These are phyloP conservation scores for Axilococcus clingmanii DNA, from an alignment of 139 green algal species.

Conservation along the genomic window DNA sequence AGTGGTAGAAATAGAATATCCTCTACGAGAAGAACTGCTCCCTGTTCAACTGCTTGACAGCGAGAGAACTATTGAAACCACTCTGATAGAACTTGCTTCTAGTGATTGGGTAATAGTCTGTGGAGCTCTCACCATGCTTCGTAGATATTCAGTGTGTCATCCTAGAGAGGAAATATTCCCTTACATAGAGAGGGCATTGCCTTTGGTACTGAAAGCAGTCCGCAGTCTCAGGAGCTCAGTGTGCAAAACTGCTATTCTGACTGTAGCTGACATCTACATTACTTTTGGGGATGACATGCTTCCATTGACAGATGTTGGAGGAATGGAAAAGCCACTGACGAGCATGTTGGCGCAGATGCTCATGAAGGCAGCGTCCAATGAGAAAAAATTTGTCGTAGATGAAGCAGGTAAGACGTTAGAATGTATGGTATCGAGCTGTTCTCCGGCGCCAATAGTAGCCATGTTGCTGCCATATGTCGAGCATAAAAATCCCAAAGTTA, in stretches of 20 bases:
- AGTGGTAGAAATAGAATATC: slow-evolving; percentile 34
- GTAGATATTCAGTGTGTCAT: slow-evolving; percentile 23
- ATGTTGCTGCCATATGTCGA: slow-evolving; percentile 43
- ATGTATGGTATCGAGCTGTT: slow-evolving; percentile 10
- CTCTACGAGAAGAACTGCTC: slow-evolving; percentile 13
- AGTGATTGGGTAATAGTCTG: slow-evolving; percentile 23
- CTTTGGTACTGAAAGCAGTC: slow-evolving; percentile 35
- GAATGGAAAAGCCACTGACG: slow-evolving; percentile 18
- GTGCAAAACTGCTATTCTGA: slow-evolving; percentile 47
- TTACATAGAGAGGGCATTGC: slow-evolving; percentile 21
- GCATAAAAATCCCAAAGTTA: slow-evolving; percentile 44
- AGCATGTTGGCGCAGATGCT: slow-evolving; percentile 47
- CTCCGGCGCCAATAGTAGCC: slow-evolving; percentile 5
- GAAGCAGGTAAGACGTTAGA: slow-evolving; percentile 29
- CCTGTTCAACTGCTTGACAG: slow-evolving; percentile 5
- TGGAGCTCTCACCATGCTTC: slow-evolving; percentile 19
- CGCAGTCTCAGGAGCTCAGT: slow-evolving; percentile 45
- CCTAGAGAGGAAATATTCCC: too few relatives aligned
- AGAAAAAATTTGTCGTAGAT: slow-evolving; percentile 61
- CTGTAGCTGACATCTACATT: slow-evolving; percentile 28
- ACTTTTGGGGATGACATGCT: slow-evolving; percentile 22
- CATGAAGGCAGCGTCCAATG: slow-evolving; percentile 44
- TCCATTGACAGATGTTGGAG: slow-evolving; percentile 29
- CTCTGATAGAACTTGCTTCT: slow-evolving; percentile 3
- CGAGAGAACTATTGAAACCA: not conserved